Percentiles rank a stretch among this genome's conserved stretches.
Evolutionary conservation across 768 basidiomycete species (phyloP).

Genomic region (Xanthoconium stramineum): DNA sequence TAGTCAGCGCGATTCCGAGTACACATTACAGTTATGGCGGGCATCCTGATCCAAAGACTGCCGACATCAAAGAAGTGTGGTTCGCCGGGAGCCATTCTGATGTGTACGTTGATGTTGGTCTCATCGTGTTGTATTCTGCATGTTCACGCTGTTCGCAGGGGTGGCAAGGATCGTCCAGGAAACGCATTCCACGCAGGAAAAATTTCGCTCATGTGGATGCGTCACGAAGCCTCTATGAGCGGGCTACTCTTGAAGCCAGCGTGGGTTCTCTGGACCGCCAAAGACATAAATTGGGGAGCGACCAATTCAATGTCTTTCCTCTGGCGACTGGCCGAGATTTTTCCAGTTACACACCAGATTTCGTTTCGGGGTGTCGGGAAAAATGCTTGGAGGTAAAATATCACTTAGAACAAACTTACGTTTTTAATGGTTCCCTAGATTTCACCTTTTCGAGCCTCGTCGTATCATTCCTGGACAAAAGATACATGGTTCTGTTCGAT

Average conservation of each 20-base stretch:
- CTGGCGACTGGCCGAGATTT: not conserved
- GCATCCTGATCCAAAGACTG: not conserved
- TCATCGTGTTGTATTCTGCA: not conserved
- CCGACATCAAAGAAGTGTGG: no score
- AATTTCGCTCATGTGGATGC: slow-evolving; percentile 7
- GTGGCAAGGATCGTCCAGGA: slow-evolving; percentile 2
- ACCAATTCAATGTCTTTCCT: not conserved
- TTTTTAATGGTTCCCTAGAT: not conserved
- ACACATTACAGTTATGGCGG: not conserved
- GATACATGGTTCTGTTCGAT: slow-evolving; percentile 5
- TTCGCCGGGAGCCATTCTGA: not conserved
- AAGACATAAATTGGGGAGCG: not conserved
- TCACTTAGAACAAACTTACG: not conserved
- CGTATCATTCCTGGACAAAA: not conserved
- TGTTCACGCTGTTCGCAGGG: not conserved
- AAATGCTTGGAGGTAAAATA: slow-evolving; percentile 1
- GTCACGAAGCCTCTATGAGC: not conserved
- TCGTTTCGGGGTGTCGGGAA: slow-evolving; percentile 1
- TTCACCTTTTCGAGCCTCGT: slow-evolving; percentile 3
- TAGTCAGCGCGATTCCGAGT: not conserved
- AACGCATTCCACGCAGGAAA: slow-evolving; percentile 4
- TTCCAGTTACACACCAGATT: slow-evolving; percentile 4
- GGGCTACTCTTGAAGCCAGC: slow-evolving; percentile 4
- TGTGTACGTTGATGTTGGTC: not conserved
- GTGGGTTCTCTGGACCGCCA: slow-evolving; percentile 1